phyloP scores from a whole-genome alignment of 2,329 filamentous ascomycete species.

The Colletotrichum caudatum region DNA sequence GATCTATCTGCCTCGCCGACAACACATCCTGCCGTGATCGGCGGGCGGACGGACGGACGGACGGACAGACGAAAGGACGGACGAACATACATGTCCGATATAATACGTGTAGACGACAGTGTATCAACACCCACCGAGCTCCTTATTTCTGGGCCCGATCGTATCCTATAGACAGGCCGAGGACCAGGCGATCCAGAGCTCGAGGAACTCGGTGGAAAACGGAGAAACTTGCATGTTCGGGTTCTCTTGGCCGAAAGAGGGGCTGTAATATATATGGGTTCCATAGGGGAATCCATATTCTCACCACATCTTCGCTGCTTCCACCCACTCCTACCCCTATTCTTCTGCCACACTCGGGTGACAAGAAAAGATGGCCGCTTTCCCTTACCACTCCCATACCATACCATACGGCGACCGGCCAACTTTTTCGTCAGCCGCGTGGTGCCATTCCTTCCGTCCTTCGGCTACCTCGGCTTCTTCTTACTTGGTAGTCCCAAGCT shows the following conservation, averaged over 20 bases:
- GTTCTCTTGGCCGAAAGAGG: background rate
- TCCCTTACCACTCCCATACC: too few species aligned
- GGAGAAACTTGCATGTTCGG: background rate
- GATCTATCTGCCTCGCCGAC: background rate
- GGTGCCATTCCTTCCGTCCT: background rate
- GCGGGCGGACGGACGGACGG: background rate
- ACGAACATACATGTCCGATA: conserved; percentile 16
- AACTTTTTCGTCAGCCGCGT: too few species aligned
- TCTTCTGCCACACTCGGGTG: too few species aligned
- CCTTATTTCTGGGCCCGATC: conserved; percentile 7
- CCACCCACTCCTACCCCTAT: background rate
- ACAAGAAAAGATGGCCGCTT: too few species aligned
- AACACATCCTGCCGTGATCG: too few species aligned
- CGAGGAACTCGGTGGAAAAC: background rate
- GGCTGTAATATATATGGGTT: background rate
- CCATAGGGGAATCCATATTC: background rate
- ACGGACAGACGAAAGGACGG: too few species aligned
- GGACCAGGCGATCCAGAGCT: background rate
- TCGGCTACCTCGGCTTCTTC: background rate
- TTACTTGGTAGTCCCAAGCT: background rate
- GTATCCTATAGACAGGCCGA: background rate
- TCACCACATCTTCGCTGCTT: background rate
- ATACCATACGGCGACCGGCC: too few species aligned
- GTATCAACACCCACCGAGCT: conserved; percentile 19
- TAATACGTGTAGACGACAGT: conserved; percentile 24